Conservation (phyloP, 2,329 filamentous ascomycete genomes). For the Ceratocystis variospora region DNA sequence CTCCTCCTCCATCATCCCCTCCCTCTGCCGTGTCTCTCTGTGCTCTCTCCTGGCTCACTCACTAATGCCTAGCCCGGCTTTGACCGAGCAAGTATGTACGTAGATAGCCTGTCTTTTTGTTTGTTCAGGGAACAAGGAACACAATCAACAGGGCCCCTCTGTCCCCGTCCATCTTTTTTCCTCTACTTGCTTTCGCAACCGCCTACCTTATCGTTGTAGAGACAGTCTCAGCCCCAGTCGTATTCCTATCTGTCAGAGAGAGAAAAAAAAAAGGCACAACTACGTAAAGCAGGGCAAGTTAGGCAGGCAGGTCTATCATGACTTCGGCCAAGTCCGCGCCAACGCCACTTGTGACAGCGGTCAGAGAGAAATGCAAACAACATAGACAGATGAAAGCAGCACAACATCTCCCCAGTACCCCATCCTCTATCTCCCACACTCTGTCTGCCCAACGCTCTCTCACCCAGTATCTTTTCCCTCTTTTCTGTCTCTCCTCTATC, state of each 20-base stretch:
- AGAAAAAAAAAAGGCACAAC: no score
- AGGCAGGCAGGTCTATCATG: background rate
- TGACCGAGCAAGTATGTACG: background rate
- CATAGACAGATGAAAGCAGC: background rate
- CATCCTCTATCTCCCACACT: background rate
- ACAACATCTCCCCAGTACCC: background rate
- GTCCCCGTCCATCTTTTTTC: no score
- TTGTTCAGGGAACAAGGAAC: no score
- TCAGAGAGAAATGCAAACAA: background rate
- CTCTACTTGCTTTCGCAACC: no score
- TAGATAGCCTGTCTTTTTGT: no score
- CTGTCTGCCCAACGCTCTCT: background rate
- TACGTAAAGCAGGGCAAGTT: no score
- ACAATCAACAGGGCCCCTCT: no score
- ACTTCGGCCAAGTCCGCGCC: constrained; percentile 1
- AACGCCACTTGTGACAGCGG: background rate
- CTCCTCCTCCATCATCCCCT: background rate
- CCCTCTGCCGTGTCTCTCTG: background rate
- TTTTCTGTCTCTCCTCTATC: no score
- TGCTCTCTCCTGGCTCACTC: background rate
- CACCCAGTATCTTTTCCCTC: no score
- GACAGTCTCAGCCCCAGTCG: no score
- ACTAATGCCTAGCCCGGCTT: background rate
- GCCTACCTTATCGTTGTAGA: no score
- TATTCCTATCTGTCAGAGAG: no score